phyloP scores from a whole-genome alignment of 495 filamentous ascomycete genomes.

The Penicillium goetzii region DNA sequence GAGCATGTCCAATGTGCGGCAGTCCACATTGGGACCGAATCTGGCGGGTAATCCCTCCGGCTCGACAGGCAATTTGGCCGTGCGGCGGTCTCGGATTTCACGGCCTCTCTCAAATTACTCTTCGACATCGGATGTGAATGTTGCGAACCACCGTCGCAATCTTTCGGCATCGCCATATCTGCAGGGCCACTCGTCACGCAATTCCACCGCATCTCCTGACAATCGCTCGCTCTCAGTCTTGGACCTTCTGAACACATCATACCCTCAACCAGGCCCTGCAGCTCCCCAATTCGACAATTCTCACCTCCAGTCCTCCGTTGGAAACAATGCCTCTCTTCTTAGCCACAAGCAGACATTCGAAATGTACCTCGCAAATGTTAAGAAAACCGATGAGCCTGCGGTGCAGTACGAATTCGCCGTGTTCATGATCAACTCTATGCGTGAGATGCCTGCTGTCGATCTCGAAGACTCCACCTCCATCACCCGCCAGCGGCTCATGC shows the following conservation, averaged over 20 bases:
- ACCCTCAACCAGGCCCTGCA: slow-evolving; percentile 81
- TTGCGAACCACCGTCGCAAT: slow-evolving; percentile 58
- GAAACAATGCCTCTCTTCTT: slow-evolving; percentile 84
- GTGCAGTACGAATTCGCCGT: slow-evolving; percentile 95
- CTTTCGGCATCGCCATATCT: slow-evolving; percentile 54
- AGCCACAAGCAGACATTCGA: slow-evolving; percentile 91
- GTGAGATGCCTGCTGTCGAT: slow-evolving; percentile 57
- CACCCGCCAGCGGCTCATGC: slow-evolving; percentile 66
- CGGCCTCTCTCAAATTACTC: slow-evolving; percentile 76
- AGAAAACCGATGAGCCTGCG: slow-evolving; percentile 87
- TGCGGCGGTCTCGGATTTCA: slow-evolving; percentile 57
- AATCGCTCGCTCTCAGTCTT: slow-evolving; percentile 79
- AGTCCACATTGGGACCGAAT: slow-evolving; percentile 21
- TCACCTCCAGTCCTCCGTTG: slow-evolving; percentile 74
- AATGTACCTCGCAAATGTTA: slow-evolving; percentile 95
- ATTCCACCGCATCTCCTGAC: slow-evolving; percentile 70
- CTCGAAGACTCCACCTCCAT: slow-evolving; percentile 50
- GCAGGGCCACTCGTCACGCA: slow-evolving; percentile 60
- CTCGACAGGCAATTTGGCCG: slow-evolving; percentile 60
- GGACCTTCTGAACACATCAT: slow-evolving; percentile 85
- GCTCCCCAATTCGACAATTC: slow-evolving; percentile 76
- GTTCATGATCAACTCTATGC: slow-evolving; percentile 85
- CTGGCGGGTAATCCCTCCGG: slow-evolving; percentile 28
- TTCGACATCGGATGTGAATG: slow-evolving; percentile 64
- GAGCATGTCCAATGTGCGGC: slow-evolving; percentile 16